Evolutionary conservation across 331 rosid species (phyloP), one percentile per base, ranked within the genome.

Genomic region (Pyrus hybrid): DNA sequence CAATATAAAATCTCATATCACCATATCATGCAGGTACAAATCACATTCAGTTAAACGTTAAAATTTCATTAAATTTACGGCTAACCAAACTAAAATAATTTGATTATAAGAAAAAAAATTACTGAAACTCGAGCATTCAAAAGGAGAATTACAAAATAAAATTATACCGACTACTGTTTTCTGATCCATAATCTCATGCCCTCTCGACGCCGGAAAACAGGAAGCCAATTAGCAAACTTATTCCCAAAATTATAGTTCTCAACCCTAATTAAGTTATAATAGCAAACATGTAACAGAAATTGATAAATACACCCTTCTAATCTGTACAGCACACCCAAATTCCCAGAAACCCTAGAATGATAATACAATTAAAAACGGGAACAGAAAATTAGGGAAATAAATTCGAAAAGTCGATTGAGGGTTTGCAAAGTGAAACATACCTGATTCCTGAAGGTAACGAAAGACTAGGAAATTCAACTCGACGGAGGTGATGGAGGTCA

Each of bases 381-480:
- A 37, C 45, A 37, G 45, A 37, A 26, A 26, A 13, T 41, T 18
- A 22, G 20, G 63, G 8, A 25, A 73, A 61, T 7, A 22, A 32
- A 22, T 2, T 22, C 29, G 45, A 10, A 37, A 26, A n/a, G 14
- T 4, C 0, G 54, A 20, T 3, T 67, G 62, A 18, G 13, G 12
- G 22, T 17, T 3, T 13, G 6, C 13, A 66, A 54, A 68, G 66
- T 7, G 71, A 23, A 70, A 63, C 8, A 6, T 41, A 93, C 98
- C 98, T 83, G 98, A 93, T 85, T 93, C 98, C 43, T 88, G 93
- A 71, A 93, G 98, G 81, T 93, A 93, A 4, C 98, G 98, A 63
- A 88, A 93, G 13, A 93, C 88, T 1, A 93, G 91, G 75, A 76
- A 93, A 69, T 93, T 93, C 84, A 93, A 85, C 73, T 93, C 97